Conservation (phyloP, 2,329 filamentous ascomycete species). For the Pseudocercospora fijiensis region DNA sequence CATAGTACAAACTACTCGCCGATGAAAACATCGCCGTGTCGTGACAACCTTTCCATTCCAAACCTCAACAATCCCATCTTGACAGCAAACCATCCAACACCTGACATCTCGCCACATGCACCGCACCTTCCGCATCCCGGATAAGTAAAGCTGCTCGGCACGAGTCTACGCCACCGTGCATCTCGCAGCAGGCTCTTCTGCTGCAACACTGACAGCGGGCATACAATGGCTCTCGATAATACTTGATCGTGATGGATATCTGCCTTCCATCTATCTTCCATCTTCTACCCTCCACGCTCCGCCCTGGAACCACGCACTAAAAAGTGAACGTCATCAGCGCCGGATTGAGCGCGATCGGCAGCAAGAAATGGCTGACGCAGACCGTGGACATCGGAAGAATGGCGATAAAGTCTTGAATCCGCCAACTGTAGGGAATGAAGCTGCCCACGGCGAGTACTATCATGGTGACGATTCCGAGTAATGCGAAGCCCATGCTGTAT, state of each 20-base stretch:
- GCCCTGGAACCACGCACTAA: conserved; percentile 44
- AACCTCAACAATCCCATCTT: conserved; percentile 16
- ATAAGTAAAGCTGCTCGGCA: conserved; percentile 21
- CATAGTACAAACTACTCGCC: too few species aligned
- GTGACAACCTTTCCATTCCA: too few species aligned
- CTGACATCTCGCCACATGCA: conserved; percentile 10
- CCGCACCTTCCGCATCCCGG: conserved; percentile 10
- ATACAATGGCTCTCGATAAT: neutral
- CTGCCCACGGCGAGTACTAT: conserved; percentile 62
- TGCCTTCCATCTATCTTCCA: neutral
- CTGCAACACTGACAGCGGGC: neutral
- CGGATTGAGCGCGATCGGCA: conserved; percentile 74
- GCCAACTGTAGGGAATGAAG: conserved; percentile 62
- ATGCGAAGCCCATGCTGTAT: conserved; percentile 64
- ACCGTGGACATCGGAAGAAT: conserved; percentile 74
- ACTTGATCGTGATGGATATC: neutral
- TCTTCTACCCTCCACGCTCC: neutral
- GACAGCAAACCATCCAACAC: conserved; percentile 16
- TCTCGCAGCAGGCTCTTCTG: conserved; percentile 1
- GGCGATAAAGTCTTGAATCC: conserved; percentile 56
- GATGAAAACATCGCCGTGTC: too few species aligned
- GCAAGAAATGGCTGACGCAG: conserved; percentile 65
- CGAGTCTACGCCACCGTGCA: neutral
- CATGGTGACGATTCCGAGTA: conserved; percentile 61
- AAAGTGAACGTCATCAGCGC: conserved; percentile 77